Conservation (phyloP, 208 protist species). For the Angomonas deanei region DNA sequence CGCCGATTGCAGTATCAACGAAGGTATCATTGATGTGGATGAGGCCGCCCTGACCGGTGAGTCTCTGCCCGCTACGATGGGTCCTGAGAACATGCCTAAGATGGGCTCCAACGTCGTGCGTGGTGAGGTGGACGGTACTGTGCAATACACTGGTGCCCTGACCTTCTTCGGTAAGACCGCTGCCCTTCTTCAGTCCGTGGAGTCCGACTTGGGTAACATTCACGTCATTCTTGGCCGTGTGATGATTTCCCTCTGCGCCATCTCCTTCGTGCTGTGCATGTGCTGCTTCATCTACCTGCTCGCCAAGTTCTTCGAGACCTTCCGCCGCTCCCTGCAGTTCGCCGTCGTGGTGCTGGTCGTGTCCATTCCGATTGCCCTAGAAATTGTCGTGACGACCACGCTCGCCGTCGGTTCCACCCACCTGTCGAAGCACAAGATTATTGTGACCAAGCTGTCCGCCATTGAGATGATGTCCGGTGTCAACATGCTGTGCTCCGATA, state of each 20-base stretch:
- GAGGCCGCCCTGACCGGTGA: conserved; percentile 94
- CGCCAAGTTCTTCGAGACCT: conserved; percentile 53
- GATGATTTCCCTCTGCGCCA: conserved; percentile 51
- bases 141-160: conserved; percentile 85
- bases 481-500: conserved; percentile 93
- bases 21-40: conserved; percentile 90
- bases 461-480: conserved; percentile 90
- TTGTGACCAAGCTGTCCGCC: conserved; percentile 91
- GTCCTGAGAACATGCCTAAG: conserved; percentile 81
- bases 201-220: conserved; percentile 73
- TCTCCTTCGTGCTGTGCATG: conserved; percentile 68
- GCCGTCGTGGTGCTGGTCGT: conserved; percentile 89
- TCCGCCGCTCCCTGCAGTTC: conserved; percentile 66
- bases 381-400: conserved; percentile 83
- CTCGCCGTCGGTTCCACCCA: conserved; percentile 88
- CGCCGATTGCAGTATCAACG: conserved; percentile 89
- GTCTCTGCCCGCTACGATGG: conserved; percentile 91
- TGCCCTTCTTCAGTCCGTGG: conserved; percentile 76
- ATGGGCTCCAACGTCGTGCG: conserved; percentile 88
- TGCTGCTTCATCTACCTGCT: conserved; percentile 78
- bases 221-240: conserved; percentile 55
- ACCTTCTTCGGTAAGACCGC: conserved; percentile 95
- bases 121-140: conserved; percentile 69
- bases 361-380: conserved; percentile 88
- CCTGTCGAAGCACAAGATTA: conserved; percentile 91